These are phyloP conservation scores for Naganishia sp. DNA, from an alignment of 1,284 basidiomycete genomes.

Conservation along the genomic window DNA sequence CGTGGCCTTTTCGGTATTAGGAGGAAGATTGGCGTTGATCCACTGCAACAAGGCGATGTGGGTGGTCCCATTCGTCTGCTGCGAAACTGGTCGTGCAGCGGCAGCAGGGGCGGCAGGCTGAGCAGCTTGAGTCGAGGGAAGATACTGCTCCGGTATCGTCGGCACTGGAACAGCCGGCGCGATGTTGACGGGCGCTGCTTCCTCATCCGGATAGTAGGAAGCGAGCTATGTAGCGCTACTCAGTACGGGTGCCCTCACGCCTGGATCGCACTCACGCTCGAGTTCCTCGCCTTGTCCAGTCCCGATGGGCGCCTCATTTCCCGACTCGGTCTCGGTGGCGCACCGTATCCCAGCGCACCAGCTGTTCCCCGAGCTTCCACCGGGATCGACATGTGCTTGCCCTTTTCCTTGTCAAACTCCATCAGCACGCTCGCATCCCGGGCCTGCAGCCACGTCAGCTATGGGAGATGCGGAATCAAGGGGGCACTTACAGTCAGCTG, in stretches of 20 bases:
- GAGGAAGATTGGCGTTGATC: constrained; percentile 79
- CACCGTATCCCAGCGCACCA: constrained; percentile 22
- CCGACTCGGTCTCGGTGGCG: constrained; percentile 47
- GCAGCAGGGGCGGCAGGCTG: background rate
- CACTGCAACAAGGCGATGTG: constrained; percentile 69
- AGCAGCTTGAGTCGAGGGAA: background rate
- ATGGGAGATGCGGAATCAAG: constrained; percentile 35
- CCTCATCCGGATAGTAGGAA: constrained; percentile 7
- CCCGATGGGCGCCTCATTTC: constrained; percentile 46
- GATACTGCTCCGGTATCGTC: constrained; percentile 33
- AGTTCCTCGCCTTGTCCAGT: constrained; percentile 12
- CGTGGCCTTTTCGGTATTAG: constrained; percentile 62
- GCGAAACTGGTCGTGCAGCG: background rate
- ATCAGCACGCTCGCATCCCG: constrained; percentile 80
- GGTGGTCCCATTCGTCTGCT: constrained; percentile 49
- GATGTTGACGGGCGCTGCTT: constrained; percentile 17
- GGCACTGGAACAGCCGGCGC: constrained; percentile 31
- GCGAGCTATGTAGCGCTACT: constrained; percentile 2
- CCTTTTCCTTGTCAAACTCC: constrained; percentile 47
- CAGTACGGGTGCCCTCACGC: background rate
- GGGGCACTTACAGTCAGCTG: constrained; percentile 67
- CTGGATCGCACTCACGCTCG: constrained; percentile 22
- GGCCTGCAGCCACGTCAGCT: constrained; percentile 37
- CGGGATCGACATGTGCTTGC: constrained; percentile 21
- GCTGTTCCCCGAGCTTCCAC: constrained; percentile 13